These are phyloP conservation scores for Uronychia setigera DNA, from an alignment of 73 alveolate genomes.

Conservation along the genomic window DNA sequence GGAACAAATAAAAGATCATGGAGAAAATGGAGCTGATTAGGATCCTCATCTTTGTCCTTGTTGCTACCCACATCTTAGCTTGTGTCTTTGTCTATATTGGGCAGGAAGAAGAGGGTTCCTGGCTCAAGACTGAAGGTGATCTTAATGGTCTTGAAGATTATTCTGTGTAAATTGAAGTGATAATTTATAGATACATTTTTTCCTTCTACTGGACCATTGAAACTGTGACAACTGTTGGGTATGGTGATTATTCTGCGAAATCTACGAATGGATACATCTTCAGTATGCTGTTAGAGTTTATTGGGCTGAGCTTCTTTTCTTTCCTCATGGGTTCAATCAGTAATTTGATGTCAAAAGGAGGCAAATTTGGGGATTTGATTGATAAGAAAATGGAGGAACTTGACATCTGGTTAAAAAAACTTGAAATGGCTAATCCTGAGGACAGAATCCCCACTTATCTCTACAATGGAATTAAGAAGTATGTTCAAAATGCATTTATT, in stretches of 20 bases:
- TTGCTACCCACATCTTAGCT: conserved; percentile 39
- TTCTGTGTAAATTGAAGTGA: background rate
- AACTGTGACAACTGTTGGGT: conserved; percentile 56
- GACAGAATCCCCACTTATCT: conserved; percentile 10
- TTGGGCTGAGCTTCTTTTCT: conserved; percentile 51
- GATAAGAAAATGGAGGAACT: conserved; percentile 20
- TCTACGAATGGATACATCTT: conserved; percentile 29
- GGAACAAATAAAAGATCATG: conserved; percentile 9
- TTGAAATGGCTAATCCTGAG: background rate
- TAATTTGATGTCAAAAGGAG: conserved; percentile 18
- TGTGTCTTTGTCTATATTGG: conserved; percentile 47
- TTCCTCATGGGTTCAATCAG: conserved; percentile 47
- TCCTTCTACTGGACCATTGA: conserved; percentile 40
- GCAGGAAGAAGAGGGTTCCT: background rate
- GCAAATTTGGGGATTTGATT: conserved; percentile 37
- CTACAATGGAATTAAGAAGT: conserved; percentile 23
- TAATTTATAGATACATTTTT: conserved; percentile 19
- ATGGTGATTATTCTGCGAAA: conserved; percentile 41
- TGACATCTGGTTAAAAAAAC: conserved; percentile 9
- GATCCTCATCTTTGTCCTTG: conserved; percentile 28
- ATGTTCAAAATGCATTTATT: conserved; percentile 50
- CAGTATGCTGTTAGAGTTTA: conserved; percentile 34
- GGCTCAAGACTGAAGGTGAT: conserved; percentile 5
- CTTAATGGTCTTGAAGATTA: conserved; percentile 5
- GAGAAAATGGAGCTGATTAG: conserved; percentile 2